Conservation (phyloP, 2,329 filamentous ascomycete genomes). For the Didymella segeticola region DNA sequence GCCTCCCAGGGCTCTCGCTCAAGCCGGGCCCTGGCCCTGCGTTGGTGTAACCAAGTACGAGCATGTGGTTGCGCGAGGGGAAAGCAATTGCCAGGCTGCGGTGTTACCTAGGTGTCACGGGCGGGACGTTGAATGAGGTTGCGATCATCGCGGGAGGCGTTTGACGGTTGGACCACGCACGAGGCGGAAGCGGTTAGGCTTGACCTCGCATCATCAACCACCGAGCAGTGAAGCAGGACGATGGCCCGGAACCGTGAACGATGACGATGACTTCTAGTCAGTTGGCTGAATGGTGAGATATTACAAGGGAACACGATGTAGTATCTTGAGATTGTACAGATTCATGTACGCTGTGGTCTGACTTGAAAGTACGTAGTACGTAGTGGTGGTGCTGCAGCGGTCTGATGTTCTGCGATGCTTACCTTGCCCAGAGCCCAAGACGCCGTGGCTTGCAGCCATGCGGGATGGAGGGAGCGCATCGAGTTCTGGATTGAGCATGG, state of each 20-base stretch:
- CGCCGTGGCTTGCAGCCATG: slow-evolving; percentile 7
- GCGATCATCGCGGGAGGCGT: slow-evolving; percentile 24
- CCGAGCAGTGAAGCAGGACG: too few species aligned
- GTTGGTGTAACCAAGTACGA: neutral
- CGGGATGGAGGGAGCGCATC: slow-evolving; percentile 16
- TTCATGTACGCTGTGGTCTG: too few species aligned
- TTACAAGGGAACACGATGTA: too few species aligned
- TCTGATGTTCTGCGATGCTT: slow-evolving; percentile 9
- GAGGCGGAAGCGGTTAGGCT: slow-evolving; percentile 15
- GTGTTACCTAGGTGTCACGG: too few species aligned
- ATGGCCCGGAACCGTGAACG: too few species aligned
- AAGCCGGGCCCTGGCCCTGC: neutral
- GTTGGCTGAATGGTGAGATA: too few species aligned
- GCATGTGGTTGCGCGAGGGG: neutral
- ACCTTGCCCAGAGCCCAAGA: slow-evolving; percentile 8
- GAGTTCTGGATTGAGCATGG: slow-evolving; percentile 18
- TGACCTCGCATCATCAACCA: slow-evolving; percentile 7
- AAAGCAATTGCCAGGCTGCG: neutral
- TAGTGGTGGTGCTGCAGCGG: too few species aligned
- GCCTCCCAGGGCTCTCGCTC: neutral
- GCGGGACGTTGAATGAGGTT: slow-evolving; percentile 13
- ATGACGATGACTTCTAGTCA: too few species aligned
- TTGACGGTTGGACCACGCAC: slow-evolving; percentile 20
- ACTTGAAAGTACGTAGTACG: too few species aligned
- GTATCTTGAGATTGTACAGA: too few species aligned